A percentile compares a stretch with the other conserved stretches of the same genome.
Conservation (phyloP, 1,139 yeast species). For the Hyphopichia burtonii region DNA sequence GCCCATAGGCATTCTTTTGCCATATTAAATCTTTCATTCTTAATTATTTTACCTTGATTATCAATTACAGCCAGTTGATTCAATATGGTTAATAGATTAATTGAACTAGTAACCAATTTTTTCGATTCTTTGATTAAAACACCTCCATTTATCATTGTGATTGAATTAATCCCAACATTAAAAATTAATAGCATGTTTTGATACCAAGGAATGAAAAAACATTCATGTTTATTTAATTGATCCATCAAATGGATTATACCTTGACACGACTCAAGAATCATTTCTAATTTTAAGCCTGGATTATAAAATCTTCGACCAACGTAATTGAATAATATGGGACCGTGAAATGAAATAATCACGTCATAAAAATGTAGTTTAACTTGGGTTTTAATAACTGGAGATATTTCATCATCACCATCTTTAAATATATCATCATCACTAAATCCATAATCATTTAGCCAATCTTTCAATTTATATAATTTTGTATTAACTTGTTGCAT, state of each 20-base stretch:
- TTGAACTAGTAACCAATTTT: conserved; percentile 22
- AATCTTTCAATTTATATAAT: conserved; percentile 24
- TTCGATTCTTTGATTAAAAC: conserved; percentile 22
- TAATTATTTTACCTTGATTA: conserved; percentile 30
- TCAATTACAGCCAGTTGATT: conserved; percentile 33
- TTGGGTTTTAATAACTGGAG: conserved; percentile 33
- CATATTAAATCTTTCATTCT: conserved; percentile 53
- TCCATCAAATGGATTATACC: conserved; percentile 35
- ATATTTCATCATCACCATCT: conserved; percentile 5
- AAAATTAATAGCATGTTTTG: conserved; percentile 45
- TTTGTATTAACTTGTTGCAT: conserved; percentile 37
- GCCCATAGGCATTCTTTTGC: conserved; percentile 66
- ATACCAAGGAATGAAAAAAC: conserved; percentile 56
- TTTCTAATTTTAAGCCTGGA: conserved; percentile 32
- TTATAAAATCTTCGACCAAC: conserved; percentile 32
- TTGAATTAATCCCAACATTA: conserved; percentile 44
- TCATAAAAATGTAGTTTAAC: conserved; percentile 45
- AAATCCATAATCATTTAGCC: conserved; percentile 42
- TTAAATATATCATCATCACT: conserved; percentile 16
- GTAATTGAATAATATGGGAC: conserved; percentile 33
- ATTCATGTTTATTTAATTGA: conserved; percentile 32
- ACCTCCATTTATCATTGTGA: conserved; percentile 50
- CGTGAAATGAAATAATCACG: conserved; percentile 36
- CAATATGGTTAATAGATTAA: conserved; percentile 26
- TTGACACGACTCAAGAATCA: conserved; percentile 36